Percentiles rank a stretch among this genome's conserved stretches.
These are phyloP conservation scores for Wallacemonas sp. DNA, from an alignment of 208 protist species.

Conservation along the genomic window DNA sequence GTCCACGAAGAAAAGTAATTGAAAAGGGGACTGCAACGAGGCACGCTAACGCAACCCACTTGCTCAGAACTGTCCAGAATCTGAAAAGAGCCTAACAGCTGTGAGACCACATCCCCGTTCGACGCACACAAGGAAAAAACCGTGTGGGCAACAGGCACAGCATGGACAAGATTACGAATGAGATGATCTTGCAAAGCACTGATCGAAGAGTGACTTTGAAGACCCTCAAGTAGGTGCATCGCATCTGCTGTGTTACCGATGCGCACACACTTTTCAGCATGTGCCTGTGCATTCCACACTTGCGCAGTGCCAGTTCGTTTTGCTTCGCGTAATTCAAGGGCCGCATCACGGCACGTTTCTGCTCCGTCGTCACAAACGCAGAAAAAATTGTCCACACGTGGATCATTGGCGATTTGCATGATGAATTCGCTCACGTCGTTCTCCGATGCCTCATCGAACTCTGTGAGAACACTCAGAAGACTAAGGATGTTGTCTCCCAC, in stretches of 20 bases:
- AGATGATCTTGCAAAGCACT: not conserved
- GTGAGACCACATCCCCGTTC: slow-evolving; percentile 19
- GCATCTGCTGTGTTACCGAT: slow-evolving; percentile 27
- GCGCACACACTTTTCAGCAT: slow-evolving; percentile 23
- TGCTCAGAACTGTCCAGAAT: slow-evolving; percentile 2
- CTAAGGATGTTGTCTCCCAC: not conserved
- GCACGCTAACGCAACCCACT: slow-evolving; percentile 19
- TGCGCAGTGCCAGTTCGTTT: slow-evolving; percentile 12
- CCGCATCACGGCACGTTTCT: slow-evolving; percentile 23
- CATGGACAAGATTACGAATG: not conserved
- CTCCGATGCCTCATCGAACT: not conserved
- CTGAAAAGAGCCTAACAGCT: slow-evolving; percentile 24
- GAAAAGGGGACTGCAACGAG: slow-evolving; percentile 23
- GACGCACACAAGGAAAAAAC: slow-evolving; percentile 4
- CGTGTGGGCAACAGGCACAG: slow-evolving; percentile 4
- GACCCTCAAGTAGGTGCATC: slow-evolving; percentile 24
- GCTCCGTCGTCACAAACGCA: slow-evolving; percentile 25
- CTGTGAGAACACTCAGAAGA: slow-evolving; percentile 19
- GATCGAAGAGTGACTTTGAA: not conserved
- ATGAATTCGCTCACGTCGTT: slow-evolving; percentile 16
- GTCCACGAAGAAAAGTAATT: slow-evolving; percentile 27
- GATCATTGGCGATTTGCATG: slow-evolving; percentile 17
- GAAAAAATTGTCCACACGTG: slow-evolving; percentile 18
- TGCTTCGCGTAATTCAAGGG: slow-evolving; percentile 10
- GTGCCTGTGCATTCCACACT: slow-evolving; percentile 16